Base-by-base conservation (phyloP, 2,329 filamentous ascomycete species). In the Chaetomium strumarium region DNA sequence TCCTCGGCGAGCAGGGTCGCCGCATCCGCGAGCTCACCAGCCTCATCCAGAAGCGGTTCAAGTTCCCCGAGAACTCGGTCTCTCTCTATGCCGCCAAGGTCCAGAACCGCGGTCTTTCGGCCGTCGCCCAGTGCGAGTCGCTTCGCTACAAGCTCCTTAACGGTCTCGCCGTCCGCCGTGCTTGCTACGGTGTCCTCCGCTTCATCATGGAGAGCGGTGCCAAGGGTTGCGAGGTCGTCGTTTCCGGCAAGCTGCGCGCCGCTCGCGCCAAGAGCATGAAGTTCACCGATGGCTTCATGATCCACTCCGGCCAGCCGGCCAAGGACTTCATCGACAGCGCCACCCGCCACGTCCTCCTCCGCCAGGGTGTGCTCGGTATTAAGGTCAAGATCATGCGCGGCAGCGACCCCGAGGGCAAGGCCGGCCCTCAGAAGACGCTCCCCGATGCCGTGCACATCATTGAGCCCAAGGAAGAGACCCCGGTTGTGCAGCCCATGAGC, bases 331-430 rank as follows among this genome's bases (percentile, higher is more conserved):
- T 99, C 75, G 93, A 99, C 83, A 83, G 79, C 70, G 95, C 95
- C 67, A 97, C 93, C 71, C 93, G 93, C 69, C 93, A 99, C 89
- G 93, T 99, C 69, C 90, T 99, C 65, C 91, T 99, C 76, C 89
- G 95, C 79, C 93, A 99, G 83, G 93, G 93, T 88, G 93, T 99
- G 64, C 83, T 99, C 64, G 93, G 93, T 80, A 99, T 99, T 82
- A 99, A 99, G 86, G 93, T 99, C 78, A 99, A 99, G 91, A 99
- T 99, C 81, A 99, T 99, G 93, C 91, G 95, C 75, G 93, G 93
- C 73, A 93, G 90, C 67, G 93, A 99, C 81, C 93, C 93, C 74
- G 90, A 97, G 79, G 93, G 93, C 85, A 99, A 99, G 86, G 85
- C 90, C 69, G 90, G 93, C 66, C 91, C 92, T 68, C 89, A 91